A percentile compares a stretch with the other conserved stretches of the same genome.
These are phyloP conservation scores for Dryadomyces quercivorus DNA, from an alignment of 2,329 filamentous ascomycete species.

Conservation along the genomic window DNA sequence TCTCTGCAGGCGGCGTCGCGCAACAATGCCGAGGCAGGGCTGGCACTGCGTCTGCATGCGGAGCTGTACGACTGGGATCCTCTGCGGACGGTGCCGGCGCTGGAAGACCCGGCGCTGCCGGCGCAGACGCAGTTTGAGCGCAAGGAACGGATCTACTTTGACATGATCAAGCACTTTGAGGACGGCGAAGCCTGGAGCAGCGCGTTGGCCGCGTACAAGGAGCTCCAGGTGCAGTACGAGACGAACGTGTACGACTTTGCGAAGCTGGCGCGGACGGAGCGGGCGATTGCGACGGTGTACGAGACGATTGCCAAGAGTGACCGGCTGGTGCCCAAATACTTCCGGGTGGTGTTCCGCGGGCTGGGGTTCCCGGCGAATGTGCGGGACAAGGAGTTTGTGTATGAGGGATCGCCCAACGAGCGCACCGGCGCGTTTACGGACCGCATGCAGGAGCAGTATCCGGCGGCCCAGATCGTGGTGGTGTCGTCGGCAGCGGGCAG, in stretches of 20 bases:
- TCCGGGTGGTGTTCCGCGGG: slow-evolving; percentile 80
- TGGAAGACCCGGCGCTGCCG: slow-evolving; percentile 66
- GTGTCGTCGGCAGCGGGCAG: slow-evolving; percentile 3
- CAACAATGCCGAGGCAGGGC: slow-evolving; percentile 76
- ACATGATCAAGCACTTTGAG: slow-evolving; percentile 91
- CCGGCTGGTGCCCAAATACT: slow-evolving; percentile 70
- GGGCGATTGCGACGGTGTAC: slow-evolving; percentile 85
- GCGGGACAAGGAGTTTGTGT: slow-evolving; percentile 85
- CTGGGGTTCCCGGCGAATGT: slow-evolving; percentile 73
- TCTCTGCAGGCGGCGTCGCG: slow-evolving; percentile 61
- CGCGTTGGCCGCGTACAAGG: slow-evolving; percentile 76
- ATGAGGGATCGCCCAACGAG: slow-evolving; percentile 70
- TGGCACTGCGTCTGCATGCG: slow-evolving; percentile 81
- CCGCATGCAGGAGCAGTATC: slow-evolving; percentile 83
- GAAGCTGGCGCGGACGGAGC: slow-evolving; percentile 78
- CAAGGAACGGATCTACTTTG: slow-evolving; percentile 83
- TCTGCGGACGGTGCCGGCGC: slow-evolving; percentile 47
- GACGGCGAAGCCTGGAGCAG: slow-evolving; percentile 90
- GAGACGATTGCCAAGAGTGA: slow-evolving; percentile 78
- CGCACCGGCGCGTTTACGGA: slow-evolving; percentile 74
- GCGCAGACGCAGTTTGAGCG: slow-evolving; percentile 82
- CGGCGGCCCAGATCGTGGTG: slow-evolving; percentile 63
- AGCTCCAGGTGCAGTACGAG: slow-evolving; percentile 87
- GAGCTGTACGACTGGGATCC: slow-evolving; percentile 90
- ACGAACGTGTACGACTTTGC: slow-evolving; percentile 79